Evolutionary conservation across 2,329 filamentous ascomycete genomes (phyloP).

Genomic region (Xylaria multiplex): DNA sequence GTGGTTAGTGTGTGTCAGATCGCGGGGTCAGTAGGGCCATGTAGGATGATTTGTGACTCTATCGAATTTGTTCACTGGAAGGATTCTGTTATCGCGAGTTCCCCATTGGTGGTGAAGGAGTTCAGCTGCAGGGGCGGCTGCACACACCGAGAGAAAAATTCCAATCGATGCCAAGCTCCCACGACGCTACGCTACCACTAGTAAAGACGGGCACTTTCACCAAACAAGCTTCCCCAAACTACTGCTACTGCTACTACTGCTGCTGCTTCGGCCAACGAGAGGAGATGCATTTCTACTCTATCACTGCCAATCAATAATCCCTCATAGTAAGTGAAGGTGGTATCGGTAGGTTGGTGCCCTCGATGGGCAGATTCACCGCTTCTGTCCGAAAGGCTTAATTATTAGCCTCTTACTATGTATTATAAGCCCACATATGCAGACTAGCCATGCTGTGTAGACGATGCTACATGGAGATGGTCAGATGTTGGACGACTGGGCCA

Average conservation of each 20-base stretch:
- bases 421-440: slow-evolving; percentile 30
- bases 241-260: neutral
- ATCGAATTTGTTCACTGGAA: slow-evolving; percentile 28
- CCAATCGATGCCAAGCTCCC: slow-evolving; percentile 21
- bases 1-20: slow-evolving; percentile 26
- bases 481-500: slow-evolving; percentile 3
- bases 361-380: slow-evolving; percentile 26
- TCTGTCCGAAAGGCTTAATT: slow-evolving; percentile 7
- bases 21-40: slow-evolving; percentile 31
- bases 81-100: slow-evolving; percentile 31
- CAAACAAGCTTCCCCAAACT: slow-evolving; percentile 9
- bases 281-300: slow-evolving; percentile 14
- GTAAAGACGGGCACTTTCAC: neutral
- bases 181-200: neutral
- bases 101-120: slow-evolving; percentile 26
- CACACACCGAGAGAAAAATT: slow-evolving; percentile 7
- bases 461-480: slow-evolving; percentile 11
- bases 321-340: slow-evolving; percentile 21
- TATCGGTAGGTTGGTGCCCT: slow-evolving; percentile 11
- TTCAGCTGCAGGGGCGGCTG: slow-evolving; percentile 31
- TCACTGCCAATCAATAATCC: slow-evolving; percentile 23
- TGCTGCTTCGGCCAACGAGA: slow-evolving; percentile 9
- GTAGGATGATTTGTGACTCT: slow-evolving; percentile 22
- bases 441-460: neutral
- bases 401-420: slow-evolving; percentile 23